phyloP scores from a whole-genome alignment of 805 yeast species.

The Saccharomycopsis fibuligera region DNA sequence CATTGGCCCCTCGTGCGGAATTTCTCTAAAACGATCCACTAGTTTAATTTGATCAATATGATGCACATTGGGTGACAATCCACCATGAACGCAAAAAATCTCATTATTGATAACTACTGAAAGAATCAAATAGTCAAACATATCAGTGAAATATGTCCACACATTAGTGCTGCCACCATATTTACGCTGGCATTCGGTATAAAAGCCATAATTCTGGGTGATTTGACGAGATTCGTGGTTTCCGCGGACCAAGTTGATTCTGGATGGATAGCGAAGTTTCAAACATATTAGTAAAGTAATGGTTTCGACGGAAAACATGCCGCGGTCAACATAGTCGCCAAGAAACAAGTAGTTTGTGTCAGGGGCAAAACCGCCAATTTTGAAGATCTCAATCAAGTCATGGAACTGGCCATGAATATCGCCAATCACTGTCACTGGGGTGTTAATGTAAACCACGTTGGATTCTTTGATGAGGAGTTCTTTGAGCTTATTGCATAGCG shows the following conservation, averaged over 20 bases:
- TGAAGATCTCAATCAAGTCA: slow-evolving; percentile 85
- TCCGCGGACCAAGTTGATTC: slow-evolving; percentile 82
- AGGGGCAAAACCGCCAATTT: slow-evolving; percentile 90
- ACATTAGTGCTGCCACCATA: slow-evolving; percentile 69
- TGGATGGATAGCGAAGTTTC: slow-evolving; percentile 79
- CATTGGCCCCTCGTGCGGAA: slow-evolving; percentile 99
- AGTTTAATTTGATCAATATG: slow-evolving; percentile 86
- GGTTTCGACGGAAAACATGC: slow-evolving; percentile 89
- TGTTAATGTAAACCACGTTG: slow-evolving; percentile 73
- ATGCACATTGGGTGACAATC: slow-evolving; percentile 90
- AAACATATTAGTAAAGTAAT: slow-evolving; percentile 75
- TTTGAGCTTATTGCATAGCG: slow-evolving; percentile 74
- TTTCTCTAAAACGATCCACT: slow-evolving; percentile 86
- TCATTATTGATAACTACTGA: slow-evolving; percentile 87
- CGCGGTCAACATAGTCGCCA: slow-evolving; percentile 96
- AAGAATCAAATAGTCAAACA: slow-evolving; percentile 84
- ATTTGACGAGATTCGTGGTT: slow-evolving; percentile 96
- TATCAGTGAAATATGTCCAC: slow-evolving; percentile 86
- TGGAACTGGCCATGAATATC: slow-evolving; percentile 98
- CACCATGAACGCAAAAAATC: slow-evolving; percentile 95
- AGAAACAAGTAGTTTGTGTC: slow-evolving; percentile 87
- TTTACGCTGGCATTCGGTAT: slow-evolving; percentile 87
- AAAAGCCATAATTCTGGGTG: slow-evolving; percentile 95
- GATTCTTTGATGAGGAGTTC: slow-evolving; percentile 74
- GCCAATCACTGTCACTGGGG: slow-evolving; percentile 94